Percentiles rank a stretch among this genome's conserved stretches.
Evolutionary conservation across 1,284 basidiomycete genomes (phyloP).

Genomic region (Leccinum glutinopallens): DNA sequence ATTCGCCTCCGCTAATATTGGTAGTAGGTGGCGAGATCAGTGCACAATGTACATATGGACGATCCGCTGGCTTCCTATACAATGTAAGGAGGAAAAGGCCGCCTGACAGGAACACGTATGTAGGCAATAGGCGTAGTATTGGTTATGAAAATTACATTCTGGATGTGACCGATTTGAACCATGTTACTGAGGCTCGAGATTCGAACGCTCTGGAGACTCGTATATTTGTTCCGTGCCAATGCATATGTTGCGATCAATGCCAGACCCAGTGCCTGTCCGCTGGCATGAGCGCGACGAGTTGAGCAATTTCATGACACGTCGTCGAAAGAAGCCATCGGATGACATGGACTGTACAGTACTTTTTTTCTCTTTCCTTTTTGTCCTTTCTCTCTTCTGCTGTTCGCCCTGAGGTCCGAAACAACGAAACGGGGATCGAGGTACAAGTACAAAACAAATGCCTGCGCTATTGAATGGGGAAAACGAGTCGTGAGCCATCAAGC

Average conservation of each 20-base stretch:
- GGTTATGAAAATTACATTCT: background rate
- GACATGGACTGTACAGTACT: too few species aligned
- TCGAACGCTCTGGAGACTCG: background rate
- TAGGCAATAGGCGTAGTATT: background rate
- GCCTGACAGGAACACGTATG: background rate
- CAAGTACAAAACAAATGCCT: background rate
- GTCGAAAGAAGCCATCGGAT: background rate
- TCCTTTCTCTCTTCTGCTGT: background rate
- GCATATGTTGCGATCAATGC: background rate
- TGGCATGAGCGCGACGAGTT: background rate
- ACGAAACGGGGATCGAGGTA: background rate
- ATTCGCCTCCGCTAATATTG: background rate
- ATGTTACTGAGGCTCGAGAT: background rate
- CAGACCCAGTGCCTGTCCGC: background rate
- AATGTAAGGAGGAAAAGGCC: background rate
- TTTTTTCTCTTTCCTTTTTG: background rate
- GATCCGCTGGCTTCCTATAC: background rate
- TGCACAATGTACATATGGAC: background rate
- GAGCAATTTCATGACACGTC: background rate
- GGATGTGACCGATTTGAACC: background rate
- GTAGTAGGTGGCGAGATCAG: background rate
- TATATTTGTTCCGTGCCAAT: background rate
- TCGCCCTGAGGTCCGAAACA: background rate
- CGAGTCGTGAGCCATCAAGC: background rate
- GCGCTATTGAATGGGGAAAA: background rate